Base-by-base conservation (phyloP, 2,329 filamentous ascomycete species). In the Keithomyces neogunnii region DNA sequence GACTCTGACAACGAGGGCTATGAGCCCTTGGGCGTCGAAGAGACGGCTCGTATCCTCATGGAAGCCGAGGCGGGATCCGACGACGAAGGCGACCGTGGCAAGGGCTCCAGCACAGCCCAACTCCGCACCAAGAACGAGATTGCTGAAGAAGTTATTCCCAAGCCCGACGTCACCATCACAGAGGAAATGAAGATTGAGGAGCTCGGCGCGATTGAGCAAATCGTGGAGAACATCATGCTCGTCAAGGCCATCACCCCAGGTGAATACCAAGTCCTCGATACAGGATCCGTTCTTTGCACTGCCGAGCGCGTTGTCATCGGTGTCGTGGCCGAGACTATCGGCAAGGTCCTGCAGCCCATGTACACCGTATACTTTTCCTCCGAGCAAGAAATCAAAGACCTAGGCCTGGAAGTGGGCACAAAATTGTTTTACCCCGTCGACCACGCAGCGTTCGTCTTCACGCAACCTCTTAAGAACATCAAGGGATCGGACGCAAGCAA, bases 401-500 rank as follows among this genome's bases (percentile, higher is more conserved):
- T 84, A 29, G 85, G 83, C 5, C 68, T 96, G n/a, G 69, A 73
- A n/a, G 72, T 81, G 40, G 89, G 86, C 31, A 81, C 80, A 2
- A 80, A 81, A 47, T 72, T 97, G 3, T 96, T 81, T 70, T 97
- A 96, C 63, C 83, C 92, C 3, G 79, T 85, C 44, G 73, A 81
- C 7, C 86, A 93, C 65, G 89, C 89, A 40, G 84, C 78, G 0
- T 95, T 86, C 60, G 89, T 96, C 51, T 93, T 96, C 63, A 96
- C 92, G 0, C 81, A 93, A 65, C 82, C 85, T 5, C 73, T 97
- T 52, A 87, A 86, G 67, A 78, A 76, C 49, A 66, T 86, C 61
- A 97, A 95, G 70, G 89, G 90, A 53, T 93, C 89, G 8, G 93
- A 99, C 67, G 92, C 93, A 7, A 95, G 89, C 48, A 97, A 97